Evolutionary conservation across 2,329 filamentous ascomycete species (phyloP).

Genomic region (Pestalotiopsis sp.): DNA sequence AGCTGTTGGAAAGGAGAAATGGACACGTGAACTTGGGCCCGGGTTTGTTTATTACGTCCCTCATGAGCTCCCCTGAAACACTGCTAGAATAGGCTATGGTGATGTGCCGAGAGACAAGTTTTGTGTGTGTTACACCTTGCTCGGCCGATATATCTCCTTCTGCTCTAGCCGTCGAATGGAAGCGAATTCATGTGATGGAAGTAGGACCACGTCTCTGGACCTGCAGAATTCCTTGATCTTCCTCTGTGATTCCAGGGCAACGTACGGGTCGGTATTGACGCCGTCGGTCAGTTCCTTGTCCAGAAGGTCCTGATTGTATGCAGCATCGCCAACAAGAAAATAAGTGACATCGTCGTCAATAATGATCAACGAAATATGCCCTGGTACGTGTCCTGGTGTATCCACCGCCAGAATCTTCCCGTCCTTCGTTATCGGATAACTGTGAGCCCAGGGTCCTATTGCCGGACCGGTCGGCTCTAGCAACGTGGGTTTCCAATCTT

Average conservation of each 20-base stretch:
- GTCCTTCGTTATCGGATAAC: conserved; percentile 31
- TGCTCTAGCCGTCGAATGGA: not conserved
- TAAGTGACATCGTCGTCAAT: conserved; percentile 23
- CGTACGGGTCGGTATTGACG: conserved; percentile 30
- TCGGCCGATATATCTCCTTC: not conserved
- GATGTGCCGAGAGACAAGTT: too few relatives aligned
- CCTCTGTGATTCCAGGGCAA: conserved; percentile 30
- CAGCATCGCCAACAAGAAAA: conserved; percentile 33
- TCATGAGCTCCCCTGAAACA: too few relatives aligned
- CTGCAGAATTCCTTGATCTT: conserved; percentile 34
- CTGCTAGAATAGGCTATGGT: too few relatives aligned
- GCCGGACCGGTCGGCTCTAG: conserved; percentile 25
- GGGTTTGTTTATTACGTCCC: too few relatives aligned
- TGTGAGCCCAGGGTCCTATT: conserved; percentile 32
- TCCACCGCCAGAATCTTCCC: conserved; percentile 32
- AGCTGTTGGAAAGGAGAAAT: too few relatives aligned
- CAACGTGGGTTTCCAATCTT: conserved; percentile 30
- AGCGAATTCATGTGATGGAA: conserved; percentile 28
- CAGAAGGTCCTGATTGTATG: conserved; percentile 31
- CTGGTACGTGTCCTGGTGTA: conserved; percentile 37
- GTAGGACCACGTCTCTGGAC: conserved; percentile 25
- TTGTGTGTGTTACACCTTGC: not conserved
- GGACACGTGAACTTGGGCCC: too few relatives aligned
- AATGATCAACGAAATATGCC: conserved; percentile 32
- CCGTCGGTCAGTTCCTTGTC: conserved; percentile 35